A percentile compares a stretch with the other conserved stretches of the same genome.
phyloP scores from a whole-genome alignment of 2,329 filamentous ascomycete species.

The Colletotrichum nymphaeae region DNA sequence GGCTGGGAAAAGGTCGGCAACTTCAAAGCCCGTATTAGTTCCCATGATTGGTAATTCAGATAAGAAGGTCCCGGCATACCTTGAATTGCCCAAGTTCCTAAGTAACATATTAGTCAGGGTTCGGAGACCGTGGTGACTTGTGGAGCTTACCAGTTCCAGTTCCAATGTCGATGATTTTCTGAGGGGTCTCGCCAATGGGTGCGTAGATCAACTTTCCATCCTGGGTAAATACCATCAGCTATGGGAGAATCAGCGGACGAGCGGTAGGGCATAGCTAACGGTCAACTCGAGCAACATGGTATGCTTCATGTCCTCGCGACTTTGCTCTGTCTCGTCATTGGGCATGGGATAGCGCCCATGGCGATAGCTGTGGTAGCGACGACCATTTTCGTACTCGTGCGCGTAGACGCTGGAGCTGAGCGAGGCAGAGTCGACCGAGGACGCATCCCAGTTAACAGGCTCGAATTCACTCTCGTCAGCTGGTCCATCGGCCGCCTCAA shows the following conservation, averaged over 20 bases:
- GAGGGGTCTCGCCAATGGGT: constrained; percentile 45
- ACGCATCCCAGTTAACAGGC: constrained; percentile 35
- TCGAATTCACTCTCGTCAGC: constrained; percentile 30
- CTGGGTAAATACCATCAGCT: constrained; percentile 34
- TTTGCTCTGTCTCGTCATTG: constrained; percentile 58
- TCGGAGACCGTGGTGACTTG: too few species aligned
- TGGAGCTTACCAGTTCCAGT: constrained; percentile 48
- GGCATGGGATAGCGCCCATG: constrained; percentile 58
- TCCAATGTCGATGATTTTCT: constrained; percentile 55
- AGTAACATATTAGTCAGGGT: too few species aligned
- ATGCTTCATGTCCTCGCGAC: constrained; percentile 59
- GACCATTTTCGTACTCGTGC: constrained; percentile 53
- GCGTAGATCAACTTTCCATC: constrained; percentile 49
- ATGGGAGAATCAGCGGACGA: not conserved
- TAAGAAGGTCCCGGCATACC: too few species aligned
- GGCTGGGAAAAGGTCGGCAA: not conserved
- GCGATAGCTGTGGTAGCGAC: constrained; percentile 56
- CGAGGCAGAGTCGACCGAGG: constrained; percentile 45
- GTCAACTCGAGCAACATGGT: constrained; percentile 57
- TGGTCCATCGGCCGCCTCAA: not conserved
- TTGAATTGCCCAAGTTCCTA: too few species aligned
- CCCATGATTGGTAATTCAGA: too few species aligned
- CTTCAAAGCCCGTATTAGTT: too few species aligned
- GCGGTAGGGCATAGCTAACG: constrained; percentile 38
- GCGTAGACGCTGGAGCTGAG: constrained; percentile 49